Percentiles rank a stretch among this genome's conserved stretches.
phyloP scores from a whole-genome alignment of 2,329 filamentous ascomycete species.

The Pestalotiopsis sp. region DNA sequence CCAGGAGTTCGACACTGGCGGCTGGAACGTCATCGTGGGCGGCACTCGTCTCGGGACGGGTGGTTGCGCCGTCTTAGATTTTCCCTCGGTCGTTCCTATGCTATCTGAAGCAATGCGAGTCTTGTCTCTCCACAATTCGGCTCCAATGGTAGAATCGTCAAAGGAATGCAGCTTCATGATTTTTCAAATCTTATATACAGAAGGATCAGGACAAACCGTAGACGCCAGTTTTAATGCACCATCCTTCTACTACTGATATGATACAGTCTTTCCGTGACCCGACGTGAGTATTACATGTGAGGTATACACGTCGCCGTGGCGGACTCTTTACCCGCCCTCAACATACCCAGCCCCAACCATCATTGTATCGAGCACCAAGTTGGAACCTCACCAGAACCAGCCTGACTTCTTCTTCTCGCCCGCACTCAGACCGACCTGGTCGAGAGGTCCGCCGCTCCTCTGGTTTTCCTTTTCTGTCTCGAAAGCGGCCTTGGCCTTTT shows the following conservation, averaged over 20 bases:
- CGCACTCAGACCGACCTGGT: constrained; percentile 47
- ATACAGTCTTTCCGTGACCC: constrained; percentile 32
- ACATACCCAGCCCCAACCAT: not conserved
- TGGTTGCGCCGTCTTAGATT: not conserved
- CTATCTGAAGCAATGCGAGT: not conserved
- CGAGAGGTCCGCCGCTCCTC: constrained; percentile 50
- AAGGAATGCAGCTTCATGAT: not conserved
- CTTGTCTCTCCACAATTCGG: not conserved
- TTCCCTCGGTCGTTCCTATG: not conserved
- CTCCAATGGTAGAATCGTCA: not conserved
- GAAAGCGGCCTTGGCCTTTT: constrained; percentile 46
- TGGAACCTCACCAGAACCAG: constrained; percentile 42
- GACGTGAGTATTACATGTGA: not conserved
- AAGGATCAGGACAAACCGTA: constrained; percentile 23
- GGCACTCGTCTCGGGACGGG: not conserved
- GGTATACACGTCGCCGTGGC: constrained; percentile 7
- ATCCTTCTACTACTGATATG: constrained; percentile 44
- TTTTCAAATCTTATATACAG: constrained; percentile 20
- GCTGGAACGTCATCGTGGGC: constrained; percentile 1
- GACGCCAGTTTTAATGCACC: constrained; percentile 47
- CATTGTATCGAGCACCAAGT: not conserved
- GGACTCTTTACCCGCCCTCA: not conserved
- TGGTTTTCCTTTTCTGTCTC: constrained; percentile 54
- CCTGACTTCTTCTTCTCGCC: constrained; percentile 43
- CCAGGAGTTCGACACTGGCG: constrained; percentile 1